Conservation (phyloP, 208 protist species). For the Eutreptiella sp. region DNA sequence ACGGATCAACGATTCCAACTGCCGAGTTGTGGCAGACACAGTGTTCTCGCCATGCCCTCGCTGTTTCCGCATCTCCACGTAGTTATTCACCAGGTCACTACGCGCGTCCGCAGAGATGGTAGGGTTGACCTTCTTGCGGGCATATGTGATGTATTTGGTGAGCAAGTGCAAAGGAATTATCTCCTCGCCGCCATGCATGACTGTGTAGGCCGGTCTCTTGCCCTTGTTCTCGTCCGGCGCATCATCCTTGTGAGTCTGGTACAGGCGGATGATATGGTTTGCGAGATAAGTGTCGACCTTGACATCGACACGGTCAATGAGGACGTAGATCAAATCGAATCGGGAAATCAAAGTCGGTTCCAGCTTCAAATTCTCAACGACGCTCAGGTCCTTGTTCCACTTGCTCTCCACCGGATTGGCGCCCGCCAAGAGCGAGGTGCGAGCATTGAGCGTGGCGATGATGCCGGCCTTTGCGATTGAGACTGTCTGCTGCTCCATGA, state of each 20-base stretch:
- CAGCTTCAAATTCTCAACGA: slow-evolving; percentile 97
- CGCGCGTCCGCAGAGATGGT: slow-evolving; percentile 76
- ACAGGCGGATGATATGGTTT: slow-evolving; percentile 92
- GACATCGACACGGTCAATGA: slow-evolving; percentile 90
- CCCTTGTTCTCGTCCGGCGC: background rate
- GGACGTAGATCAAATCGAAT: slow-evolving; percentile 96
- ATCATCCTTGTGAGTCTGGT: slow-evolving; percentile 46
- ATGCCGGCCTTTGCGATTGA: slow-evolving; percentile 99
- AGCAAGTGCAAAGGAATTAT: slow-evolving; percentile 56
- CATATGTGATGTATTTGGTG: slow-evolving; percentile 84
- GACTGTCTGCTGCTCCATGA: slow-evolving; percentile 99
- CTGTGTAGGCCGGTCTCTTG: background rate
- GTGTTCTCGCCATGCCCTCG: slow-evolving; percentile 77
- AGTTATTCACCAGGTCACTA: slow-evolving; percentile 76
- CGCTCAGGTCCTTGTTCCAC: slow-evolving; percentile 91
- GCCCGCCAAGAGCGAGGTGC: slow-evolving; percentile 97
- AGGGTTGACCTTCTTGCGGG: slow-evolving; percentile 69
- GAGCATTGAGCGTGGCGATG: slow-evolving; percentile 95
- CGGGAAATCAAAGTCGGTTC: slow-evolving; percentile 97
- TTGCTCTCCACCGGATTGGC: slow-evolving; percentile 97
- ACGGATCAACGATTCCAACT: slow-evolving; percentile 98
- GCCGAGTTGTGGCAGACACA: slow-evolving; percentile 94
- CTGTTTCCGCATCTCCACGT: slow-evolving; percentile 80
- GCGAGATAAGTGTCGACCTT: slow-evolving; percentile 84
- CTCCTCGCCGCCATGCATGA: background rate